These are phyloP conservation scores for Fusarium anthophilum DNA, from an alignment of 2,329 filamentous ascomycete genomes.

Conservation along the genomic window DNA sequence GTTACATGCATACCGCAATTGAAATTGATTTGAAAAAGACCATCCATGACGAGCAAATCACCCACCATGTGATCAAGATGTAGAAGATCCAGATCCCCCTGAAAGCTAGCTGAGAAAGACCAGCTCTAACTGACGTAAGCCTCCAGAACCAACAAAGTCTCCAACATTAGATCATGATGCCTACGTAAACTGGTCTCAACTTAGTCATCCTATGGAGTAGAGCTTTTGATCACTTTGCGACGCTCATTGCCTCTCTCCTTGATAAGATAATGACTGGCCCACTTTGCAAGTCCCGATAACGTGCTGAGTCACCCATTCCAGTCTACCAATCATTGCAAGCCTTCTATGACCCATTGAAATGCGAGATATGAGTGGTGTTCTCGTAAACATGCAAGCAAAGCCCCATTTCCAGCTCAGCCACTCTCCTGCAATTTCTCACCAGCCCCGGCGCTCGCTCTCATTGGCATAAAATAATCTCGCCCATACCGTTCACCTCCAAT, in stretches of 20 bases:
- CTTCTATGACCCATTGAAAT: not conserved
- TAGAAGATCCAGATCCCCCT: not conserved
- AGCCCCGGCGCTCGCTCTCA: not conserved
- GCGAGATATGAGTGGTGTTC: not conserved
- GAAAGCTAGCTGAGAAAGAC: not conserved
- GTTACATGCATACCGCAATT: too few relatives aligned
- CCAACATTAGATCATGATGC: fast-evolving
- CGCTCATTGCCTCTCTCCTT: not conserved
- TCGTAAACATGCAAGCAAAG: not conserved
- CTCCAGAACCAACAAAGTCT: too few relatives aligned
- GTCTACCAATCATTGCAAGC: not conserved
- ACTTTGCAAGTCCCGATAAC: not conserved
- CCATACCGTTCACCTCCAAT: not conserved
- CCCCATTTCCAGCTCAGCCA: not conserved
- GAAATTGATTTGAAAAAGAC: too few relatives aligned
- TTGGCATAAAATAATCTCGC: not conserved
- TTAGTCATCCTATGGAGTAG: not conserved
- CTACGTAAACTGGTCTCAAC: not conserved
- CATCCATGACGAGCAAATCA: not conserved
- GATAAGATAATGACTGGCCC: not conserved
- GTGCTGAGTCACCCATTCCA: not conserved
- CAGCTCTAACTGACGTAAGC: not conserved
- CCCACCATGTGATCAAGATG: not conserved
- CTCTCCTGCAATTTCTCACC: not conserved
- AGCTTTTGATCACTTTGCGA: not conserved